Percentiles rank a stretch among this genome's conserved stretches.
These are phyloP conservation scores for Trichosporon coremiiforme DNA, from an alignment of 1,284 basidiomycete species.

Conservation along the genomic window DNA sequence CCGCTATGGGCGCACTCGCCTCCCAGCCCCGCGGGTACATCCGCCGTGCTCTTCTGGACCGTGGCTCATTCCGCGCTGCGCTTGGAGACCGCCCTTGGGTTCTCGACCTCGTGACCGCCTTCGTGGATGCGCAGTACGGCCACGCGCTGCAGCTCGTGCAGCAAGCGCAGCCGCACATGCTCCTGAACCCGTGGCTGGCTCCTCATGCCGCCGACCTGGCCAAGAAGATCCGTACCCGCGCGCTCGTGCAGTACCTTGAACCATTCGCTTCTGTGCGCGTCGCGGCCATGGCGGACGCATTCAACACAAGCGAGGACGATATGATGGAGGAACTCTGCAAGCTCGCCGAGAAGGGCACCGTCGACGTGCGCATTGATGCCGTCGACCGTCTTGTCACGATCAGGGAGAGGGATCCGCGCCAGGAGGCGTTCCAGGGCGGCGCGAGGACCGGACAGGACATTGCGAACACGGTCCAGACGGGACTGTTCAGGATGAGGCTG, in stretches of 20 bases:
- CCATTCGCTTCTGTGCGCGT: constrained; percentile 47
- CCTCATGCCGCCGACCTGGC: constrained; percentile 33
- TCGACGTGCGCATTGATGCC: constrained; percentile 48
- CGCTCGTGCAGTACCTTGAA: constrained; percentile 49
- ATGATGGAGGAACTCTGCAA: constrained; percentile 41
- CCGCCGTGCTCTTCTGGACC: constrained; percentile 41
- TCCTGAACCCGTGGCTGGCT: constrained; percentile 41
- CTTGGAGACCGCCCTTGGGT: constrained; percentile 45
- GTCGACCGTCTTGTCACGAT: constrained; percentile 46
- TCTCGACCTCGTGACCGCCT: constrained; percentile 44
- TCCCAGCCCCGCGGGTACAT: constrained; percentile 39
- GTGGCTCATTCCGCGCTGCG: constrained; percentile 39
- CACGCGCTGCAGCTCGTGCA: constrained; percentile 38
- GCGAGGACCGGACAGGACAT: constrained; percentile 35
- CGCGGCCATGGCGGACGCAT: constrained; percentile 44
- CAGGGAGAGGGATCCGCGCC: constrained; percentile 35
- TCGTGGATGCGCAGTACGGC: constrained; percentile 46
- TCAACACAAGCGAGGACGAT: constrained; percentile 31
- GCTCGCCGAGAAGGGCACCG: constrained; percentile 36
- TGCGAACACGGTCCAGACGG: constrained; percentile 32
- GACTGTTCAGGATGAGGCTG: constrained; percentile 46
- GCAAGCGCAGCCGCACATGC: constrained; percentile 36
- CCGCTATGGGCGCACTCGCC: constrained; percentile 42
- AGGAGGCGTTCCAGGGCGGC: constrained; percentile 37
- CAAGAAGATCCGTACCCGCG: constrained; percentile 38